A percentile compares a stretch with the other conserved stretches of the same genome.
phyloP scores from a whole-genome alignment of 768 basidiomycete species.

The Lactifluus pinguis region DNA sequence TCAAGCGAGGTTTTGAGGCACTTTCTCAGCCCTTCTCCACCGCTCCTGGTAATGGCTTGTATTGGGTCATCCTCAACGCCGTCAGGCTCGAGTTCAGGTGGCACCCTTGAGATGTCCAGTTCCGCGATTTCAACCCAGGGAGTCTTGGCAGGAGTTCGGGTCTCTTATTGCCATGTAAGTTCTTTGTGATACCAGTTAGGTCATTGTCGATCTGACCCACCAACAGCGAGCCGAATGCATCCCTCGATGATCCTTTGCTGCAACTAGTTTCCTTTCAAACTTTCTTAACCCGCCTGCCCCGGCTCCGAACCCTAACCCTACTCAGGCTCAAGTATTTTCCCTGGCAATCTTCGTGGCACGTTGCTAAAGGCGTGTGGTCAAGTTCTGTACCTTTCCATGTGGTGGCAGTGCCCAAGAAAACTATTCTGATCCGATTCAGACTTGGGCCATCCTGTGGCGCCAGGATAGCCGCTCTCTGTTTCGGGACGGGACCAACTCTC shows the following conservation, averaged over 20 bases:
- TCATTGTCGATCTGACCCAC: background rate
- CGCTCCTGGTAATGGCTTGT: constrained; percentile 24
- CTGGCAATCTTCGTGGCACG: constrained; percentile 66
- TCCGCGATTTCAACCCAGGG: constrained; percentile 27
- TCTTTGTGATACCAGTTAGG: too few relatives aligned
- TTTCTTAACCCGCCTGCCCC: constrained; percentile 47
- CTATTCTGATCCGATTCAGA: too few relatives aligned
- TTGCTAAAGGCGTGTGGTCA: constrained; percentile 39
- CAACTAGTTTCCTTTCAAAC: constrained; percentile 55
- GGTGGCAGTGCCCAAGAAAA: too few relatives aligned
- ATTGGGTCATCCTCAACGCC: too few relatives aligned
- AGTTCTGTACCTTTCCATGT: too few relatives aligned
- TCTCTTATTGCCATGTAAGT: constrained; percentile 61
- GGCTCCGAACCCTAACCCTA: constrained; percentile 46
- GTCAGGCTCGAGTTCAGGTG: too few relatives aligned
- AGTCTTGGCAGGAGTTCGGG: constrained; percentile 39
- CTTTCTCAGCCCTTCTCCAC: constrained; percentile 56
- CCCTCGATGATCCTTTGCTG: constrained; percentile 52
- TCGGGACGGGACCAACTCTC: too few relatives aligned
- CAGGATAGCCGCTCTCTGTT: too few relatives aligned
- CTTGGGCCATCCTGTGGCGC: too few relatives aligned
- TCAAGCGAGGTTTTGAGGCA: constrained; percentile 64
- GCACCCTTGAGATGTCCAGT: constrained; percentile 45
- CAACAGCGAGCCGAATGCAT: constrained; percentile 58
- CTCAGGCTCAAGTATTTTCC: constrained; percentile 63